Evolutionary conservation across 2,329 filamentous ascomycete genomes (phyloP).

Genomic region (Trichocomaceae sp.): DNA sequence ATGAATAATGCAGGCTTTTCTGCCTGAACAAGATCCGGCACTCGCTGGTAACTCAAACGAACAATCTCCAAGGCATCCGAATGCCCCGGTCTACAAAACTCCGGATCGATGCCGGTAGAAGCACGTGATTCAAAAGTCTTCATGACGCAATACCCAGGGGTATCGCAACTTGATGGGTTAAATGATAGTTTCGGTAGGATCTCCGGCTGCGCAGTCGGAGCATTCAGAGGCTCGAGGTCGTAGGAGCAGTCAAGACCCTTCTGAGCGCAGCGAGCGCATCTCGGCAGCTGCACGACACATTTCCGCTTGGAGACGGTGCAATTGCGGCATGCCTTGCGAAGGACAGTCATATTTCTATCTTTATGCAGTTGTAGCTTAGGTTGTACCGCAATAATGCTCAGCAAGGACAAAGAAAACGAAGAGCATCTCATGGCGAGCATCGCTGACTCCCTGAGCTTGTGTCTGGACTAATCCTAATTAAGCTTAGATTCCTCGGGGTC

Average conservation of each 20-base stretch:
- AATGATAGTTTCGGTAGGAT: background rate
- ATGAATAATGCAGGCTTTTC: background rate
- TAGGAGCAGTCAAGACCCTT: constrained; percentile 5
- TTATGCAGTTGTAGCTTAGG: no score
- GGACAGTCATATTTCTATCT: background rate
- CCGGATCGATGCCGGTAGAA: background rate
- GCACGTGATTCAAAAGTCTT: background rate
- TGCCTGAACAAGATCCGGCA: background rate
- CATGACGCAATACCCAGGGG: constrained; percentile 6
- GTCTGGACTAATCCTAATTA: background rate
- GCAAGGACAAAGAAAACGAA: no score
- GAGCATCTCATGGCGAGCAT: no score
- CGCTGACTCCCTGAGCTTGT: no score
- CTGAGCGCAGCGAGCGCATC: constrained; percentile 6
- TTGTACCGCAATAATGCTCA: no score
- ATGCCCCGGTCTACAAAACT: constrained; percentile 2
- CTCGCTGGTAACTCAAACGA: background rate
- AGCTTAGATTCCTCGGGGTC: background rate
- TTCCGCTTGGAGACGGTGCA: constrained; percentile 6
- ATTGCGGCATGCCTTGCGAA: constrained; percentile 8
- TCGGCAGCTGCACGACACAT: constrained; percentile 7
- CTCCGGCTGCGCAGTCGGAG: background rate
- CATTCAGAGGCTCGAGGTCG: constrained; percentile 6
- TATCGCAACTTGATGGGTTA: constrained; percentile 5
- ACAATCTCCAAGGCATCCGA: constrained; percentile 3